Base-by-base conservation (phyloP, 257 asterid genomes). In the Solanum dulcamara region DNA sequence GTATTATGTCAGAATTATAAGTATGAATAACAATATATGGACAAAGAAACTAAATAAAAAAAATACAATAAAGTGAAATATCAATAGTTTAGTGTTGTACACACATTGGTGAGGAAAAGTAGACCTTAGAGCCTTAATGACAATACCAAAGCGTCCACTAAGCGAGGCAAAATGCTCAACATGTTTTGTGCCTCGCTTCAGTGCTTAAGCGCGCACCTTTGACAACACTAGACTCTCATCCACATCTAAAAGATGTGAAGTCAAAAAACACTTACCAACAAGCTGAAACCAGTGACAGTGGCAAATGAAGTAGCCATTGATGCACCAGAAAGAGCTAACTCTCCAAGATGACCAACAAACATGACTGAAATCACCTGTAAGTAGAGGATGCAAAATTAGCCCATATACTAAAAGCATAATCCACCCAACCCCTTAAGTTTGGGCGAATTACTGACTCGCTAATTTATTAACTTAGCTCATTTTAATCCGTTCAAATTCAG, bases 321-420 rank as follows among this genome's bases (percentile, higher is more conserved):
- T 82, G 88, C 88, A 59, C 83, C 88, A 59, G 88, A 86, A 60
- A 86, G 88, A 55, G 86, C 40, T 15, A 82, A 48, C 85, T 86
- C 83, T 68, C 88, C 88, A 40, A 81, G 77, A 81, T 86, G 85
- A 40, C 88, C 88, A 40, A 82, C 88, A 74, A 86, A 86, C 88
- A 83, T 86, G 8, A 86, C 80, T 9, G 88, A 86, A 64, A 86
- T 86, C 59, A 70, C 80, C 26, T 70, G 2, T 30, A 64, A 64
- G 14, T 14, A 64, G 5, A 0, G 0, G 37, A 11, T 2, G 28
- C 37, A 28, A 64, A 64, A 64, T 64, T 33, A 64, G 37, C 20
- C 71, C 71, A 64, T 28, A 26, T 57, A 57, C n/a, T 57, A 57
- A 64, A 64, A 64, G 0, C 37, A 64, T 64, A 10, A 28, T 64